Base-by-base conservation (phyloP, 495 filamentous ascomycete genomes). In the Cudoniella acicularis region DNA sequence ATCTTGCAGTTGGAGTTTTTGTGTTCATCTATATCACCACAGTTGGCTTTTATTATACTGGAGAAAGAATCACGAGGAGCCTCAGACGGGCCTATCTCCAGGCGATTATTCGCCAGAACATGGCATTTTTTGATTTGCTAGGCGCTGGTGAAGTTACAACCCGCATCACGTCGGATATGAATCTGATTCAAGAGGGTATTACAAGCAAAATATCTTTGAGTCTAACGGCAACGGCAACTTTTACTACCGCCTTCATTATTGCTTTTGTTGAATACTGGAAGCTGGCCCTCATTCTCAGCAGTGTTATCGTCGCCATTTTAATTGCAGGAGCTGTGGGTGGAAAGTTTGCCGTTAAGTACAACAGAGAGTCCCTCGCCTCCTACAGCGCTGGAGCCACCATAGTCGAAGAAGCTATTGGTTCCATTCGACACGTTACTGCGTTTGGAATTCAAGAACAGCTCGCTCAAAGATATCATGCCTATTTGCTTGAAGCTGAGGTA, bases 1-100 rank as follows among this genome's bases (percentile, higher is more conserved):
- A 96, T 67, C 79, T 97, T 25, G 92, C 84, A 25, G 85, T 97
- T 48, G 91, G 75, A 56, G 88, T 93, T 65, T 94, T 96, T 58
- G 72, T 88, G 18, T 84, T 82, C 0, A 77, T 90, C 43, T 96
- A 96, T 66, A 69, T 91, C 56, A 78, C 84, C 26, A 95, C 90
- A 1, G 84, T 92, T 26, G 87, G 87, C 11, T 68, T 70, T 49
- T 59, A 57, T 21, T 61, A 54, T 22, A 60, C 65, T 0, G 74
- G 75, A 6, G 69, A 69, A 13, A 67, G 69, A 18, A 69, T 76
- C 42, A 69, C 70, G 3, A 53, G 64, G 2, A 64, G 60, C 16
- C 56, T 77, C 25, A 63, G 75, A 41, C 57, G 71, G 18, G 48
- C 64, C 21, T 77, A 75, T 59, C 67, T 78, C 18, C 61, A 59